Evolutionary conservation across 129 eudicot genomes (phyloP), one percentile per base, ranked within the genome.

Genomic region (Helianthus tuberosus): DNA sequence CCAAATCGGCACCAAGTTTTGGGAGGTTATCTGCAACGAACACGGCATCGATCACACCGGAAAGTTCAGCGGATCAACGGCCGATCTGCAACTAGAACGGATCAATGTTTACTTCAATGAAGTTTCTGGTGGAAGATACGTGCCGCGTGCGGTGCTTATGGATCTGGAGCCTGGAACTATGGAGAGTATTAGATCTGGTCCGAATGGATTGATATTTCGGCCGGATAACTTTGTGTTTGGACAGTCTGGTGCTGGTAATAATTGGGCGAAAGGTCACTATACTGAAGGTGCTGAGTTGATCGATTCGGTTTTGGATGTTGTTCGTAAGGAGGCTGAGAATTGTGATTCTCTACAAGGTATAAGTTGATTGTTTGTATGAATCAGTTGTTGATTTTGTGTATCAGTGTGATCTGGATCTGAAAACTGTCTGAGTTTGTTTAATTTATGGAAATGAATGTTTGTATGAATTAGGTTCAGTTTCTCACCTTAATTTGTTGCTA

Each of bases 91-190:
- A 74, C 78, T 92, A 3, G 96, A 92, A 72, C 80, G 97, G 2
- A 86, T 92, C 54, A 92, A 92, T 66, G 97, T 92, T 13, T 92
- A 92, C 59, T 92, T 75, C 83, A 92, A 92, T 27, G 96, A 92
- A 66, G 97, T 96, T 1, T 77, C 96, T 16, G 97, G 90, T 13
- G 96, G 97, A 1, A 77, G 97, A 20, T 92, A 84, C 35, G 97
- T 92, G 17, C 97, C 97, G 15, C 86, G 97, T 16, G 97, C 97
- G n/a, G 97, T 92, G 3, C 88, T 92, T 32, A 89, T 92, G 97
- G 97, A 92, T 87, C 96, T 92, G 11, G 97, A 92, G 80, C 97
- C 97, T 4, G 97, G 96, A n/a, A 89, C 97, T 23, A 92, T 92
- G 97, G 97, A 92, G 25, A 89, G 96, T 72, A 89, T 92, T 76